A percentile compares a stretch with the other conserved stretches of the same genome.
Evolutionary conservation across 495 filamentous ascomycete genomes (phyloP).

Genomic region (Achaetomiella virescens): DNA sequence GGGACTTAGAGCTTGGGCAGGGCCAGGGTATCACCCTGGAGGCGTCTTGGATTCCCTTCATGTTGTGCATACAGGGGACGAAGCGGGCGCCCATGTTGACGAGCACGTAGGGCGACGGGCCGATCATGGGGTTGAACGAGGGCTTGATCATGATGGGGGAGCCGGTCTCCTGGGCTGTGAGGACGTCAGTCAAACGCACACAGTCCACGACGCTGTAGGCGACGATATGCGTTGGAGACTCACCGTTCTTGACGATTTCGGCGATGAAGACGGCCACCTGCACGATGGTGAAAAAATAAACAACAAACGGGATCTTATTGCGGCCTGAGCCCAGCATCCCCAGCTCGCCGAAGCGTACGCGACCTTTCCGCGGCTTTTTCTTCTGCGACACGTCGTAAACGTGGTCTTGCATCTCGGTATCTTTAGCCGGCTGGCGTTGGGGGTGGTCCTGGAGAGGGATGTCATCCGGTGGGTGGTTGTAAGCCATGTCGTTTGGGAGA

Average conservation of each 20-base stretch:
- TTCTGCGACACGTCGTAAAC: constrained; percentile 40
- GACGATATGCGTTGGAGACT: constrained; percentile 20
- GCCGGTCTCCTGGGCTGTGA: constrained; percentile 51
- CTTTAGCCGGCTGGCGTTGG: constrained; percentile 28
- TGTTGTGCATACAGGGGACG: constrained; percentile 88
- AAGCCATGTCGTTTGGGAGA: constrained; percentile 34
- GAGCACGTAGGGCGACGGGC: constrained; percentile 79
- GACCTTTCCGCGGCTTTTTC: constrained; percentile 23
- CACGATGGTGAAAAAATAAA: constrained; percentile 69
- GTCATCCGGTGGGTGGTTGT: constrained; percentile 48
- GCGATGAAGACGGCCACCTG: constrained; percentile 87
- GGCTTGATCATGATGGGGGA: constrained; percentile 82
- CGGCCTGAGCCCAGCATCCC: constrained; percentile 42
- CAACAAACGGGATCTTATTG: constrained; percentile 70
- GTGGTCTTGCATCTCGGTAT: constrained; percentile 44
- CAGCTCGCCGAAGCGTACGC: constrained; percentile 42
- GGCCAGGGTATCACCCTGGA: constrained; percentile 45
- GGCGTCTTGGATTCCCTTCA: constrained; percentile 55
- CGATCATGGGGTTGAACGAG: constrained; percentile 92
- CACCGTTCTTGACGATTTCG: constrained; percentile 78
- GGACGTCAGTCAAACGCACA: constrained; percentile 32
- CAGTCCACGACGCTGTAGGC: not conserved
- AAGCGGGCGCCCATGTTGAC: constrained; percentile 97
- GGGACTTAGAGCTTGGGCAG: constrained; percentile 69
- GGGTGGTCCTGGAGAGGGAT: constrained; percentile 57